Conservation (phyloP, 176 grass and related monocot genomes). For the maize (Zea mays) region DNA sequence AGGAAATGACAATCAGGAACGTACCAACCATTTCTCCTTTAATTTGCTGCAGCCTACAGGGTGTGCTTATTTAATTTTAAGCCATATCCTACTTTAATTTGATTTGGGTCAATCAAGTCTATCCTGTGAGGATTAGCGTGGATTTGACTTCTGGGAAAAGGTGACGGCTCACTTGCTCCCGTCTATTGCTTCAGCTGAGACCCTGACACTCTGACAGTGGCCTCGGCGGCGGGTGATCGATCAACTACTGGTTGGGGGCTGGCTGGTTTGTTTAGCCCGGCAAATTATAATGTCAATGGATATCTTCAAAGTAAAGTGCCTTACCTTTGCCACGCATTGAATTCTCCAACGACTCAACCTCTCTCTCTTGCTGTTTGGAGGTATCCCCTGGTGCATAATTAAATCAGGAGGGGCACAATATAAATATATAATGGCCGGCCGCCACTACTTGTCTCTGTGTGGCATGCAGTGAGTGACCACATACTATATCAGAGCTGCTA, state of each 20-base stretch:
- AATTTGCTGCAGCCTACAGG: constrained; percentile 45
- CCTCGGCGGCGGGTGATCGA: not conserved
- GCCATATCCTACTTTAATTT: constrained; percentile 47
- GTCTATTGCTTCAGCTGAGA: not conserved
- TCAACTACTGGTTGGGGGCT: not conserved
- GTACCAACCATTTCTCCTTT: constrained; percentile 51
- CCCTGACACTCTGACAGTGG: constrained; percentile 30
- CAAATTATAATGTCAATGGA: constrained; percentile 59
- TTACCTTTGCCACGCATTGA: constrained; percentile 59
- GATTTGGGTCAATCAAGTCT: constrained; percentile 62
- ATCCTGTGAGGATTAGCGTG: constrained; percentile 58
- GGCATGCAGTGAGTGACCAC: constrained; percentile 20
- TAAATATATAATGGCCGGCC: not conserved
- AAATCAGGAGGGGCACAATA: constrained; percentile 39
- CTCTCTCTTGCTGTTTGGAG: constrained; percentile 54
- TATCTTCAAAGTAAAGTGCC: constrained; percentile 51
- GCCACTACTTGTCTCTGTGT: constrained; percentile 52
- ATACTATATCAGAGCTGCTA: constrained; percentile 16
- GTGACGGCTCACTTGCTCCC: constrained; percentile 34
- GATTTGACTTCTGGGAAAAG: constrained; percentile 56
- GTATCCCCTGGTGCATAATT: constrained; percentile 52
- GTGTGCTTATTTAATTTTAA: constrained; percentile 58
- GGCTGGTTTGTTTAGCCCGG: not conserved
- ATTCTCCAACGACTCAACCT: constrained; percentile 47
- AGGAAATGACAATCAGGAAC: constrained; percentile 56